These are phyloP conservation scores for Smithsoniella earleae DNA, from an alignment of 163 green algal genomes.

Conservation along the genomic window DNA sequence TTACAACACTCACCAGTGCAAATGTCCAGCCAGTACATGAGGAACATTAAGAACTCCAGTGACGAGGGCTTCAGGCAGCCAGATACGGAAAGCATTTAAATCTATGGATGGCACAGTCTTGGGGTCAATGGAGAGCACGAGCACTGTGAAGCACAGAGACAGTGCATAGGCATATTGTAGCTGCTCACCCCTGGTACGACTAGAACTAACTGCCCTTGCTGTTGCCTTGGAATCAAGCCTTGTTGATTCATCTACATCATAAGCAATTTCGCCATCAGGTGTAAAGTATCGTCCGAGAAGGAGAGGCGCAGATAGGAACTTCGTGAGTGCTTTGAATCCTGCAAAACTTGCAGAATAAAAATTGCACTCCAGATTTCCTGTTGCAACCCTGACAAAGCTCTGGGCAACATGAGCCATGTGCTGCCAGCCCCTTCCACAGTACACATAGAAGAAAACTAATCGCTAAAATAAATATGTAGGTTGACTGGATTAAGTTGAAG, in stretches of 20 bases:
- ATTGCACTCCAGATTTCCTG: no score
- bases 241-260: neutral
- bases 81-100: no score
- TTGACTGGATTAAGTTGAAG: no score
- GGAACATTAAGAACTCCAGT: neutral
- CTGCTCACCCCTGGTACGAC: neutral
- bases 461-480: no score
- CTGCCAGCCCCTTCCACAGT: no score
- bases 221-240: conserved; percentile 7
- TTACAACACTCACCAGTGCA: no score
- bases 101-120: neutral
- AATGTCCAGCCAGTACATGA: neutral
- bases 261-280: neutral
- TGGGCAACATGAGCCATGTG: no score
- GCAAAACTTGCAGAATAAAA: no score
- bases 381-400: no score
- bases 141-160: neutral
- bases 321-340: conserved; percentile 6
- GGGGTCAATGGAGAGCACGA: neutral
- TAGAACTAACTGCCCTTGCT: neutral
- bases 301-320: conserved; percentile 21
- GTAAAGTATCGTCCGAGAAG: conserved; percentile 16
- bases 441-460: no score
- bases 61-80: neutral
- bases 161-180: conserved; percentile 33